Percentiles rank a stretch among this genome's conserved stretches.
These are phyloP conservation scores for Sporothrix globosa DNA, from an alignment of 2,329 filamentous ascomycete genomes.

Conservation along the genomic window DNA sequence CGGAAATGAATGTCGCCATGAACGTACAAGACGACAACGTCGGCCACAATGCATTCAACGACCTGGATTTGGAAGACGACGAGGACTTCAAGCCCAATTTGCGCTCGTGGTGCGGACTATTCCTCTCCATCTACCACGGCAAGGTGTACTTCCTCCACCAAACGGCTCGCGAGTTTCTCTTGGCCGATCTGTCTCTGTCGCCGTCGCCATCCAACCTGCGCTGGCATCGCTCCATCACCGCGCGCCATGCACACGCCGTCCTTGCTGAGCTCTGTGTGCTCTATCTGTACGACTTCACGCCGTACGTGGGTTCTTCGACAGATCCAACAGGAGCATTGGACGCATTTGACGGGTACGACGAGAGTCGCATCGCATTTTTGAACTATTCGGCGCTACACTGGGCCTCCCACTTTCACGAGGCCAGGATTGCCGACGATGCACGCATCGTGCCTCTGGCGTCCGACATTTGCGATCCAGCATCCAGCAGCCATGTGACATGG, in stretches of 20 bases:
- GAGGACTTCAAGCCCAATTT: constrained; percentile 36
- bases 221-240: constrained; percentile 37
- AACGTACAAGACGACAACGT: constrained; percentile 28
- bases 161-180: constrained; percentile 43
- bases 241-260: constrained; percentile 35
- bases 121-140: constrained; percentile 40
- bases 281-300: constrained; percentile 33
- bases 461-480: neutral
- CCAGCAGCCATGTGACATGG: neutral
- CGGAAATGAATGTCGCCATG: constrained; percentile 42
- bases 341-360: no score
- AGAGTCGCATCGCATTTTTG: neutral
- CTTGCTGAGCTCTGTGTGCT: constrained; percentile 37
- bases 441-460: neutral
- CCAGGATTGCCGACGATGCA: neutral
- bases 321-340: neutral
- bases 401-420: constrained; percentile 13
- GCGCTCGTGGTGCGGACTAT: constrained; percentile 41
- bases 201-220: neutral
- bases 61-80: constrained; percentile 36
- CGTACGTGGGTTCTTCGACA: neutral
- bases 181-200: neutral
- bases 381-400: constrained; percentile 29
- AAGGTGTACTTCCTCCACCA: constrained; percentile 43
- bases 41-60: constrained; percentile 28